These are phyloP conservation scores for Byssochlamys sp. DNA, from an alignment of 2,329 filamentous ascomycete genomes.

Conservation along the genomic window DNA sequence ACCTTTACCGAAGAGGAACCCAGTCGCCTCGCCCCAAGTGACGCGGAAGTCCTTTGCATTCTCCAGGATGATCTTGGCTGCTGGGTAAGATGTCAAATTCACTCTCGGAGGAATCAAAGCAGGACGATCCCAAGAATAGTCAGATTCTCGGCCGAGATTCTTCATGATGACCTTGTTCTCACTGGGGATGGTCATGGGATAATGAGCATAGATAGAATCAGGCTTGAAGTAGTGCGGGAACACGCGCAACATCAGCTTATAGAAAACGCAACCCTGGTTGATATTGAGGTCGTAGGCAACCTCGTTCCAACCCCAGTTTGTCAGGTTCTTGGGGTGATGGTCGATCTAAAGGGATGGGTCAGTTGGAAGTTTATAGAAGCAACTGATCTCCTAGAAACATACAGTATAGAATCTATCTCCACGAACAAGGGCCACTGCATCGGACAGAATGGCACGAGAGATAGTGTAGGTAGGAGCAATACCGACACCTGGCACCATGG, in stretches of 20 bases:
- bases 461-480: slow-evolving; percentile 32
- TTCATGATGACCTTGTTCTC: slow-evolving; percentile 65
- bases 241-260: slow-evolving; percentile 70
- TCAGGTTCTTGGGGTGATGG: slow-evolving; percentile 63
- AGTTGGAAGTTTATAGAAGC: slow-evolving; percentile 5
- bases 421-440: slow-evolving; percentile 36
- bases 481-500: slow-evolving; percentile 27
- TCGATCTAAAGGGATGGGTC: slow-evolving; percentile 38
- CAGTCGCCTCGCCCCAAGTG: slow-evolving; percentile 55
- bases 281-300: slow-evolving; percentile 62
- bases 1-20: slow-evolving; percentile 52
- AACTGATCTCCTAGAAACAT: slow-evolving; percentile 1
- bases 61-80: slow-evolving; percentile 53
- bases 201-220: slow-evolving; percentile 74
- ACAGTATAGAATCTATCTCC: slow-evolving; percentile 68
- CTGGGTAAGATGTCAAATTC: slow-evolving; percentile 52
- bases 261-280: slow-evolving; percentile 74
- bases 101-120: slow-evolving; percentile 41
- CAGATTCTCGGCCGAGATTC: slow-evolving; percentile 54
- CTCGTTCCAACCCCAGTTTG: slow-evolving; percentile 75
- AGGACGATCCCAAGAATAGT: slow-evolving; percentile 62
- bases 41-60: slow-evolving; percentile 54
- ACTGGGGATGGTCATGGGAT: slow-evolving; percentile 58
- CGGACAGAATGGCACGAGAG: slow-evolving; percentile 32
- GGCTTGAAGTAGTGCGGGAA: slow-evolving; percentile 70